phyloP scores from a whole-genome alignment of 73 alveolate genomes.

The Diophrys appendiculata region DNA sequence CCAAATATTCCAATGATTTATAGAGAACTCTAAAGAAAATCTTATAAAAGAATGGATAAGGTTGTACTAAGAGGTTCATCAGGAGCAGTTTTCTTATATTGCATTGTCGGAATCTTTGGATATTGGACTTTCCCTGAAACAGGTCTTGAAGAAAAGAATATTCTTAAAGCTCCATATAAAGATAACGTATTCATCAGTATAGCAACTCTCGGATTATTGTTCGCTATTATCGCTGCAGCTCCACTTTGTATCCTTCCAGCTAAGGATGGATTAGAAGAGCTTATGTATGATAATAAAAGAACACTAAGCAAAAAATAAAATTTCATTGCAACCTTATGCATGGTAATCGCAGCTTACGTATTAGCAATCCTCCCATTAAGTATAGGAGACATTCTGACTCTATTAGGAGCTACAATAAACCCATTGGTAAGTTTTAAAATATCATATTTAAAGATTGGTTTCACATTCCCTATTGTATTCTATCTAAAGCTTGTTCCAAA shows the following conservation, averaged over 20 bases:
- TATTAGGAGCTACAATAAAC: slow-evolving; percentile 53
- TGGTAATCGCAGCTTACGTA: slow-evolving; percentile 31
- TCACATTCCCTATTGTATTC: slow-evolving; percentile 47
- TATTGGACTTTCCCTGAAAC: slow-evolving; percentile 22
- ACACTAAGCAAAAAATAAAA: slow-evolving; percentile 36
- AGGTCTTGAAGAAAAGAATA: neutral
- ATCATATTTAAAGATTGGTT: slow-evolving; percentile 23
- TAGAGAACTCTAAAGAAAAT: slow-evolving; percentile 60
- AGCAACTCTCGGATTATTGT: slow-evolving; percentile 40
- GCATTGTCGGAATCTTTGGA: slow-evolving; percentile 64
- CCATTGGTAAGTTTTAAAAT: slow-evolving; percentile 49
- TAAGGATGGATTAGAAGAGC: slow-evolving; percentile 62
- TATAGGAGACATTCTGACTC: slow-evolving; percentile 54
- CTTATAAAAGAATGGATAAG: slow-evolving; percentile 34
- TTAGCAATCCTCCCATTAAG: slow-evolving; percentile 36
- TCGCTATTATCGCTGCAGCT: slow-evolving; percentile 58
- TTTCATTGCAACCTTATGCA: slow-evolving; percentile 30
- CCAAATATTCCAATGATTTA: slow-evolving; percentile 73
- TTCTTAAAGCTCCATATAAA: slow-evolving; percentile 12
- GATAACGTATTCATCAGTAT: slow-evolving; percentile 36
- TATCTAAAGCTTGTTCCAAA: slow-evolving; percentile 36
- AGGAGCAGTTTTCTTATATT: slow-evolving; percentile 47
- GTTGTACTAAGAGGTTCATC: slow-evolving; percentile 52
- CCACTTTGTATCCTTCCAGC: slow-evolving; percentile 58
- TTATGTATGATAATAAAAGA: slow-evolving; percentile 1